These are phyloP conservation scores for Pseudogymnoascus sp. DNA, from an alignment of 2,329 filamentous ascomycete species.

Conservation along the genomic window DNA sequence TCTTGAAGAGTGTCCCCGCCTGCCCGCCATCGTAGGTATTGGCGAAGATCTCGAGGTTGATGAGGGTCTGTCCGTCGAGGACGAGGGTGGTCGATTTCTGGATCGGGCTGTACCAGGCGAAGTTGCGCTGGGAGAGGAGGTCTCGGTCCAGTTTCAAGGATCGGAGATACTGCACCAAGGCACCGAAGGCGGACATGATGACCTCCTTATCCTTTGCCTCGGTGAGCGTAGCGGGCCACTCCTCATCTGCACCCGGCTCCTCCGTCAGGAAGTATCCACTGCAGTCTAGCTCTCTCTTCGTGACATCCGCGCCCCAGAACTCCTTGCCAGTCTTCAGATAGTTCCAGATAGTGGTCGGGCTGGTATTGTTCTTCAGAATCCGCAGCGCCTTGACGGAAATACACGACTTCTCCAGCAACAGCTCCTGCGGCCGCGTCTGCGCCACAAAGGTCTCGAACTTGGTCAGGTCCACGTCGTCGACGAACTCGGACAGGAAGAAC, in stretches of 20 bases:
- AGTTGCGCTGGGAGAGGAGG: slow-evolving; percentile 81
- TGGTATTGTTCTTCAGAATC: slow-evolving; percentile 92
- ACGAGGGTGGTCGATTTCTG: slow-evolving; percentile 80
- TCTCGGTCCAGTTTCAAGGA: slow-evolving; percentile 82
- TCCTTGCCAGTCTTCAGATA: slow-evolving; percentile 77
- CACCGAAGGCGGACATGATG: slow-evolving; percentile 85
- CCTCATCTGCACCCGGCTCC: slow-evolving; percentile 42
- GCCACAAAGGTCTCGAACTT: slow-evolving; percentile 96
- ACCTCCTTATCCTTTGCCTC: slow-evolving; percentile 69
- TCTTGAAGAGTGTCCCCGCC: slow-evolving; percentile 80
- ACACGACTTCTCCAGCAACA: slow-evolving; percentile 78
- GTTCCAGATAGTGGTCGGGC: slow-evolving; percentile 91
- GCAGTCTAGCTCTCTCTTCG: slow-evolving; percentile 70
- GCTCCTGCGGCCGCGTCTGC: slow-evolving; percentile 79
- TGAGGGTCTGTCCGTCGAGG: slow-evolving; percentile 88
- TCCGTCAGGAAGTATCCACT: slow-evolving; percentile 67
- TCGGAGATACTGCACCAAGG: slow-evolving; percentile 76
- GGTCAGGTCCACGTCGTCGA: slow-evolving; percentile 86
- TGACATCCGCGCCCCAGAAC: slow-evolving; percentile 81
- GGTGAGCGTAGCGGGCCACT: slow-evolving; percentile 68
- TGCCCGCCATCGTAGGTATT: slow-evolving; percentile 81
- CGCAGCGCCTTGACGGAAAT: slow-evolving; percentile 83
- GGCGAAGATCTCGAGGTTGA: slow-evolving; percentile 94
- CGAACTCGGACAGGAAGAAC: slow-evolving; percentile 86
- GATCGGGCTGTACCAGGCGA: slow-evolving; percentile 86